Conservation (phyloP, 176 grass and related monocot genomes). For the Oryza brachyantha region DNA sequence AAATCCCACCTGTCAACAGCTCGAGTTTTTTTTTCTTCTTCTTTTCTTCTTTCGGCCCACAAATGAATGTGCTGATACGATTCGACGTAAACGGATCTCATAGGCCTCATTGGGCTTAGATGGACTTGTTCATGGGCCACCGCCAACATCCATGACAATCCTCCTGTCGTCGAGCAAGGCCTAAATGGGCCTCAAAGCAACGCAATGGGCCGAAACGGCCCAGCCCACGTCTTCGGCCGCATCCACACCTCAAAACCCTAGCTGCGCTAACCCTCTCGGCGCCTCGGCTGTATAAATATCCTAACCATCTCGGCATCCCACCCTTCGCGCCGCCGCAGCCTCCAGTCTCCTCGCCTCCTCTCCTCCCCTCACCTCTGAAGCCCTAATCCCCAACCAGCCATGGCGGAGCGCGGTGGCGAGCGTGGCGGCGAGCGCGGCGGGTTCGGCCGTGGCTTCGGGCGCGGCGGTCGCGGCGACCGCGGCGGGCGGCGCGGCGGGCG, state of each 20-base stretch:
- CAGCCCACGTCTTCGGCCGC: neutral
- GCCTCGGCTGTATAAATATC: conserved; percentile 23
- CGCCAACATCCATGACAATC: too few relatives aligned
- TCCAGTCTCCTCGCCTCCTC: conserved; percentile 14
- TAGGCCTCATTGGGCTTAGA: too few relatives aligned
- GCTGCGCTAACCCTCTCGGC: neutral
- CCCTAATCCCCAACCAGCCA: neutral
- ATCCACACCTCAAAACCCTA: conserved; percentile 35
- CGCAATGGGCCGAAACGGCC: fast-evolving
- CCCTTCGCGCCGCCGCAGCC: conserved; percentile 30
- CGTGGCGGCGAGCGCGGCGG: conserved; percentile 49
- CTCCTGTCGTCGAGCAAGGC: too few relatives aligned
- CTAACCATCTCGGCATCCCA: neutral
- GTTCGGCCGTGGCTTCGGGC: conserved; percentile 52
- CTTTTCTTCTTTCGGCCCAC: too few relatives aligned
- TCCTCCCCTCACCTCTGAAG: neutral
- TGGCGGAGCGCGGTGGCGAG: conserved; percentile 62
- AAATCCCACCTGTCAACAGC: too few relatives aligned
- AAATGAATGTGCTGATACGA: too few relatives aligned
- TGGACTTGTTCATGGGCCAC: too few relatives aligned
- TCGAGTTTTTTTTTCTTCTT: too few relatives aligned
- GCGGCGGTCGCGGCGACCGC: conserved; percentile 22
- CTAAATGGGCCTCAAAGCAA: neutral
- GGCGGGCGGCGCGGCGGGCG: conserved; percentile 33
- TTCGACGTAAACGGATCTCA: too few relatives aligned